phyloP scores from a whole-genome alignment of 139 green algal species.

The Chlamydomonas urium region DNA sequence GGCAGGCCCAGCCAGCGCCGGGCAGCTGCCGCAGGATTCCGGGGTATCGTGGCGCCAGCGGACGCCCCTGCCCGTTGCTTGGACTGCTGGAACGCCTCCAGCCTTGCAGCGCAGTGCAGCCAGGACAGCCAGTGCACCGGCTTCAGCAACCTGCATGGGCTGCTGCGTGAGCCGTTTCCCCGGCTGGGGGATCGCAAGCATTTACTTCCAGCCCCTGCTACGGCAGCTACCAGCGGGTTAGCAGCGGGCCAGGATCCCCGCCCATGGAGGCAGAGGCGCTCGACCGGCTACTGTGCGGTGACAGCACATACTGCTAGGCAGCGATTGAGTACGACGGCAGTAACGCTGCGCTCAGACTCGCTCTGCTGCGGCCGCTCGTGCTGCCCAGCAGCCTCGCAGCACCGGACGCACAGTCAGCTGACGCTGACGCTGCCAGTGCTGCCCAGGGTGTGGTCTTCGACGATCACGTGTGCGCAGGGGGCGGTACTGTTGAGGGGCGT shows the following conservation, averaged over 20 bases:
- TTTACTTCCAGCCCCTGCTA: constrained; percentile 31
- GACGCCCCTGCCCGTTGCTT: background rate
- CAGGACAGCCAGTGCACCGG: constrained; percentile 15
- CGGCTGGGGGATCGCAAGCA: background rate
- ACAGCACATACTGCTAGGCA: constrained; percentile 20
- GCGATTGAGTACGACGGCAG: constrained; percentile 12
- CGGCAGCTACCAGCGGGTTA: constrained; percentile 22
- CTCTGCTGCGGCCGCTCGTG: background rate
- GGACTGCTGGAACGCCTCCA: constrained; percentile 15
- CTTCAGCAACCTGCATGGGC: constrained; percentile 33
- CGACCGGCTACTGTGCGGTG: constrained; percentile 34
- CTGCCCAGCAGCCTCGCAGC: background rate
- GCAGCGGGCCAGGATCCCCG: background rate
- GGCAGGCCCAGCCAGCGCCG: background rate
- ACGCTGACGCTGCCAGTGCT: constrained; percentile 9
- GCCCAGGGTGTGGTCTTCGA: constrained; percentile 6
- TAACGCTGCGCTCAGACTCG: background rate
- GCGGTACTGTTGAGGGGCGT: constrained; percentile 19
- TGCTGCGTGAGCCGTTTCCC: background rate
- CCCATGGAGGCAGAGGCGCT: constrained; percentile 24
- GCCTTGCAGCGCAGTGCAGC: constrained; percentile 6
- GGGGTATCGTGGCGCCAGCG: background rate
- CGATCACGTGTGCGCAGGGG: constrained; percentile 16
- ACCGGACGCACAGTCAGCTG: background rate
- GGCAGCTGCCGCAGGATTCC: constrained; percentile 12